Percentiles rank a stretch among this genome's conserved stretches.
Evolutionary conservation across 768 basidiomycete species (phyloP).

Genomic region (Clitopilus hobsonii): DNA sequence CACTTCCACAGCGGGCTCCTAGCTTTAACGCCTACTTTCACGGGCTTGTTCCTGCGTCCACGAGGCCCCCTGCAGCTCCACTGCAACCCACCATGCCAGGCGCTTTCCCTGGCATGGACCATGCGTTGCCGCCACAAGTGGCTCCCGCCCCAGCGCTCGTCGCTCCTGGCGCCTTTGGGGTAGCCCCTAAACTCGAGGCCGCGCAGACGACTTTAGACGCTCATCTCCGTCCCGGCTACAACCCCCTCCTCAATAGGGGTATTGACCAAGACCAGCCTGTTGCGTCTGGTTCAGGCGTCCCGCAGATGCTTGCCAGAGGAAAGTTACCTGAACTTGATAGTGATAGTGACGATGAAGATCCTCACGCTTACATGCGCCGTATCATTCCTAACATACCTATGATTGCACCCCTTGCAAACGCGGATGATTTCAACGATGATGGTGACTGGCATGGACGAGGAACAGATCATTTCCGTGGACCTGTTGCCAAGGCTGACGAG

Average conservation of each 20-base stretch:
- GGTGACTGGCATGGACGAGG: slow-evolving; percentile 46
- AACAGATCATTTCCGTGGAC: slow-evolving; percentile 37
- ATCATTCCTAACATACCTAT: slow-evolving; percentile 11
- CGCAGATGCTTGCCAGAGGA: not conserved
- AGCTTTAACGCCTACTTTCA: not conserved
- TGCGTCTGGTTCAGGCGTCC: slow-evolving; percentile 16
- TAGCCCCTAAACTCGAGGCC: not conserved
- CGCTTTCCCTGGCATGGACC: not conserved
- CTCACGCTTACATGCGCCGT: slow-evolving; percentile 1
- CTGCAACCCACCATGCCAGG: not conserved
- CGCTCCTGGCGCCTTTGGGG: too few relatives aligned
- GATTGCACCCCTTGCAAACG: slow-evolving; percentile 18
- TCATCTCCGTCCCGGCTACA: not conserved
- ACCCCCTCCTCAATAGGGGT: not conserved
- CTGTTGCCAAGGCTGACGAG: slow-evolving; percentile 47
- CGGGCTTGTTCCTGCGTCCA: too few relatives aligned
- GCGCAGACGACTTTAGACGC: not conserved
- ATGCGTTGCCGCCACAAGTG: not conserved
- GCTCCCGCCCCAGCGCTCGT: too few relatives aligned
- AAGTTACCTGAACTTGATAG: slow-evolving; percentile 3
- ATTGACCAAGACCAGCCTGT: slow-evolving; percentile 3
- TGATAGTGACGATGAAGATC: slow-evolving; percentile 11
- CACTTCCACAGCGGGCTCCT: slow-evolving; percentile 1
- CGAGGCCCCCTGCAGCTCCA: not conserved
- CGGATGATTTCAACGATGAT: slow-evolving; percentile 33